These are phyloP conservation scores for Ceraceosorus guamensis DNA, from an alignment of 1,284 basidiomycete species.

Conservation along the genomic window DNA sequence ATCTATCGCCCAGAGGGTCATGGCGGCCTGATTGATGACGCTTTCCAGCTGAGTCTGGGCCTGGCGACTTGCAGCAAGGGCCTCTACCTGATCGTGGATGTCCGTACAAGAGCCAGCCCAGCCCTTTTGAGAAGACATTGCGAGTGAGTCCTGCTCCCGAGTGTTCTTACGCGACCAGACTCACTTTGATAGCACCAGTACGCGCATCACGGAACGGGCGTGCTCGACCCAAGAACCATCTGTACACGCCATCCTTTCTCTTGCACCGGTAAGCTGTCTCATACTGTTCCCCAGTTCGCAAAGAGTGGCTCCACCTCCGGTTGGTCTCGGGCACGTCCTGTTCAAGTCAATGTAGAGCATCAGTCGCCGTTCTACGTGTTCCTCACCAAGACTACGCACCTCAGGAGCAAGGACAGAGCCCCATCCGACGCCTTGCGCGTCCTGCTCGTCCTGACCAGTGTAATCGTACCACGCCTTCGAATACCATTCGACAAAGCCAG, in stretches of 20 bases:
- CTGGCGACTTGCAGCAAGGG: constrained; percentile 33
- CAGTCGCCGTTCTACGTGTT: too few relatives aligned
- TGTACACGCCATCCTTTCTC: constrained; percentile 37
- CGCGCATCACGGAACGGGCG: constrained; percentile 33
- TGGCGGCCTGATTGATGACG: constrained; percentile 43
- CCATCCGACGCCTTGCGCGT: constrained; percentile 45
- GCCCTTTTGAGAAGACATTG: constrained; percentile 12
- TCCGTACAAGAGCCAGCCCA: constrained; percentile 48
- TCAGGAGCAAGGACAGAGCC: constrained; percentile 46
- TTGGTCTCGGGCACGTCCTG: constrained; percentile 40
- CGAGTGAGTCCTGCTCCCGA: too few relatives aligned
- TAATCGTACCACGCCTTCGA: constrained; percentile 40
- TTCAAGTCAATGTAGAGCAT: too few relatives aligned
- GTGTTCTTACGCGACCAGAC: too few relatives aligned
- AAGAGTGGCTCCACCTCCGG: constrained; percentile 42
- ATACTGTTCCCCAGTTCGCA: constrained; percentile 48
- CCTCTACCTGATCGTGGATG: constrained; percentile 40
- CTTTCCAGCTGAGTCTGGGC: constrained; percentile 36
- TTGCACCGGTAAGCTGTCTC: constrained; percentile 45
- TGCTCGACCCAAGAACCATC: constrained; percentile 46
- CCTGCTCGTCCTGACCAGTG: constrained; percentile 39
- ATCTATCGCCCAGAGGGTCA: constrained; percentile 42
- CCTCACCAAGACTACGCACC: too few relatives aligned
- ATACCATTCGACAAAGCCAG: constrained; percentile 36
- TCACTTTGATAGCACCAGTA: constrained; percentile 24